Percentiles rank a stretch among this genome's conserved stretches.
These are phyloP conservation scores for Abortiporus biennis DNA, from an alignment of 1,284 basidiomycete genomes.

Conservation along the genomic window DNA sequence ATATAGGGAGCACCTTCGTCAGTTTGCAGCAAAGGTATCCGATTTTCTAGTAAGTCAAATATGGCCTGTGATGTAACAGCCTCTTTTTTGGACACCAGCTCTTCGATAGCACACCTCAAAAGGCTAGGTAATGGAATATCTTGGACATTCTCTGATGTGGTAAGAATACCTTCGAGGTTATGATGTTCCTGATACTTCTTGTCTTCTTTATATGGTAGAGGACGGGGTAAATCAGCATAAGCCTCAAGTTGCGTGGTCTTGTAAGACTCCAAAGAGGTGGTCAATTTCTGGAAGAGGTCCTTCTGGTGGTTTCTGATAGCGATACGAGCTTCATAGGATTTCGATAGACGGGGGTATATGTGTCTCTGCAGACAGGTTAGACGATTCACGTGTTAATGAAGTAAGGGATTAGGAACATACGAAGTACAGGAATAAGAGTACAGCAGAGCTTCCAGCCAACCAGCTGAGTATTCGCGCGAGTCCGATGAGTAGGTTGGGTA, in stretches of 20 bases:
- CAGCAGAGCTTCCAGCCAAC: slow-evolving; percentile 57
- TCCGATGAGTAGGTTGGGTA: slow-evolving; percentile 59
- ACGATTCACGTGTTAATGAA: too few relatives aligned
- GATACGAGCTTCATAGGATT: slow-evolving; percentile 51
- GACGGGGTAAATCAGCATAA: slow-evolving; percentile 49
- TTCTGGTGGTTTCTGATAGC: slow-evolving; percentile 55
- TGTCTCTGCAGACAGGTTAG: slow-evolving; percentile 42
- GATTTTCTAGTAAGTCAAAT: slow-evolving; percentile 48
- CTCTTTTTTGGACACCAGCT: slow-evolving; percentile 36
- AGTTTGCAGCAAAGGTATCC: slow-evolving; percentile 48
- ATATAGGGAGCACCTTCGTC: slow-evolving; percentile 45
- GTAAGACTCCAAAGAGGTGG: slow-evolving; percentile 42
- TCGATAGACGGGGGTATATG: slow-evolving; percentile 57
- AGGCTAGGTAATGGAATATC: slow-evolving; percentile 45
- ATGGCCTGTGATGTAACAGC: slow-evolving; percentile 51
- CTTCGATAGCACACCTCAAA: slow-evolving; percentile 54
- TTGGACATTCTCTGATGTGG: slow-evolving; percentile 25
- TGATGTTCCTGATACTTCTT: slow-evolving; percentile 34
- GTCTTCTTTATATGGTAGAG: slow-evolving; percentile 43
- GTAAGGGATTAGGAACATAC: slow-evolving; percentile 11
- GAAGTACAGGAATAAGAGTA: slow-evolving; percentile 52
- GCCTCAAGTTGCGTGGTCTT: slow-evolving; percentile 48
- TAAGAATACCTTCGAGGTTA: slow-evolving; percentile 41
- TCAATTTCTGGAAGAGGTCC: slow-evolving; percentile 45
- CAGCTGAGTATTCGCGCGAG: slow-evolving; percentile 58